Conservation (phyloP, 2,329 filamentous ascomycete species). For the Nannizziopsis arthrosporioides region DNA sequence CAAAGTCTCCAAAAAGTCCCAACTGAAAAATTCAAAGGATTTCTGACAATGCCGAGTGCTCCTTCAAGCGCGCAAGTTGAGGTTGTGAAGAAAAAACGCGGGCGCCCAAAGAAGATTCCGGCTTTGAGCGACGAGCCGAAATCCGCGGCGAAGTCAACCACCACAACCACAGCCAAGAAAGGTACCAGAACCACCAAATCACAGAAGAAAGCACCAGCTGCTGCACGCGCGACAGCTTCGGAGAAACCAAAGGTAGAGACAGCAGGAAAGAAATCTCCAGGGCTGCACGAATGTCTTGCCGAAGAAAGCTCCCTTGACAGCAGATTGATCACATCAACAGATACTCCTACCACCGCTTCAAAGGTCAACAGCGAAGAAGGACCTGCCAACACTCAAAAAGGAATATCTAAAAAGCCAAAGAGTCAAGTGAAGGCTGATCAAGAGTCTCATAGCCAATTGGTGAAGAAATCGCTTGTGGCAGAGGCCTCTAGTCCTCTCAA, state of each 20-base stretch:
- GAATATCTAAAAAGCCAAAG: too few species aligned
- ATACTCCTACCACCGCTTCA: too few species aligned
- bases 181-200: not conserved
- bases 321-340: too few species aligned
- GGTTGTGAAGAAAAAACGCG: constrained; percentile 6
- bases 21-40: not conserved
- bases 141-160: not conserved
- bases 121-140: not conserved
- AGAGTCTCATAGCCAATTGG: too few species aligned
- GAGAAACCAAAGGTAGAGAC: not conserved
- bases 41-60: not conserved
- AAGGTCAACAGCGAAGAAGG: not conserved
- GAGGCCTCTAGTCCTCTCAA: too few species aligned
- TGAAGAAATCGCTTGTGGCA: too few species aligned
- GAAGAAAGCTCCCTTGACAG: not conserved
- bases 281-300: too few species aligned
- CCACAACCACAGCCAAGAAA: constrained; percentile 3
- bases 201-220: not conserved
- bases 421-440: too few species aligned
- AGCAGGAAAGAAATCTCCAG: not conserved
- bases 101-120: constrained; percentile 4
- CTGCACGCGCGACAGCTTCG: not conserved
- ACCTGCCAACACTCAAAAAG: too few species aligned
- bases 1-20: not conserved
- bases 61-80: not conserved